These are phyloP conservation scores for Tolypocladium ovalisporum DNA, from an alignment of 2,329 filamentous ascomycete genomes.

Conservation along the genomic window DNA sequence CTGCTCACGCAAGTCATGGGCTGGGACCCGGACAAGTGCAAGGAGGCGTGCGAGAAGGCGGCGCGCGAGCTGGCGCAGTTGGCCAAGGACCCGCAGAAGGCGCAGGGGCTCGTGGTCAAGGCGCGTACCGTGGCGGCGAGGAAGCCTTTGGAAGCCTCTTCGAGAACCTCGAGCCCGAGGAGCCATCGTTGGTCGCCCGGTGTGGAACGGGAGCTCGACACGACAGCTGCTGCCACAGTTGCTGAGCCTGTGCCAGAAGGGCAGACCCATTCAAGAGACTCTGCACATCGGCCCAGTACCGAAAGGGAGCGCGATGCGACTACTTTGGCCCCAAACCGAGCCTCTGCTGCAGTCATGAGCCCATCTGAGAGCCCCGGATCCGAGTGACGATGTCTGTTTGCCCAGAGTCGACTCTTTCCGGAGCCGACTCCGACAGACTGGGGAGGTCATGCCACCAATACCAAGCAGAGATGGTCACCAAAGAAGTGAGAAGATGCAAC, in stretches of 20 bases:
- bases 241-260: neutral
- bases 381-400: neutral
- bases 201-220: too few species aligned
- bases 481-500: too few species aligned
- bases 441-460: neutral
- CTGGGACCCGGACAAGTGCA: conserved; percentile 39
- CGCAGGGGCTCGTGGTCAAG: conserved; percentile 32
- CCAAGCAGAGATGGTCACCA: too few species aligned
- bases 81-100: conserved; percentile 33
- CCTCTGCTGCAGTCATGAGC: neutral
- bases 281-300: neutral
- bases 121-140: conserved; percentile 37
- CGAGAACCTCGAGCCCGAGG: neutral
- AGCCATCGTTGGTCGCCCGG: neutral
- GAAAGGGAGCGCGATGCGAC: neutral
- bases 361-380: neutral
- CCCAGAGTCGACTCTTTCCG: neutral
- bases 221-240: neutral
- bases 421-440: neutral
- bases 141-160: conserved; percentile 28
- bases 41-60: conserved; percentile 32
- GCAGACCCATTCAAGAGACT: conserved; percentile 3
- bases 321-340: neutral
- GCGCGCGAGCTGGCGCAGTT: conserved; percentile 36
- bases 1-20: conserved; percentile 40